Evolutionary conservation across 257 asterid species (phyloP).

Genomic region (Ophiorrhiza pumila): DNA sequence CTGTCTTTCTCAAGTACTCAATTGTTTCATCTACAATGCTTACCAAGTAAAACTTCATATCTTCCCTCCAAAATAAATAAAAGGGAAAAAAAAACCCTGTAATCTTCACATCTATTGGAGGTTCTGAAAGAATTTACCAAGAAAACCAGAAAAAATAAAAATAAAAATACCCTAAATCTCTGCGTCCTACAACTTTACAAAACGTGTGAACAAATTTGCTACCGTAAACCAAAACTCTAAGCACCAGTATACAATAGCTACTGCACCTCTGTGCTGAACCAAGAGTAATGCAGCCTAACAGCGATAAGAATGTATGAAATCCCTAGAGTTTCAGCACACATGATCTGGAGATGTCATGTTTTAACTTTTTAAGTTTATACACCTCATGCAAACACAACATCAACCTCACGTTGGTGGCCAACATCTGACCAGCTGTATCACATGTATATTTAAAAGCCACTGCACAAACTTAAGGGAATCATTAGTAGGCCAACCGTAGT

Average conservation of each 20-base stretch:
- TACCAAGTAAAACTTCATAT: background rate
- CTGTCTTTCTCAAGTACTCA: background rate
- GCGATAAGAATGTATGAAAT: background rate
- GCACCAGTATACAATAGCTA: constrained; percentile 7
- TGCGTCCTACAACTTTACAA: constrained; percentile 40
- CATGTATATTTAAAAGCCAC: constrained; percentile 4
- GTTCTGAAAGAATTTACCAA: background rate
- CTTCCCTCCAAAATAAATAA: background rate
- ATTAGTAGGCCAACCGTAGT: background rate
- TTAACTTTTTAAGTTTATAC: background rate
- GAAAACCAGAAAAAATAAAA: background rate
- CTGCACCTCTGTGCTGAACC: constrained; percentile 2
- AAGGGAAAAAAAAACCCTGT: background rate
- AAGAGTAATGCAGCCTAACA: background rate
- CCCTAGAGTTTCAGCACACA: constrained; percentile 4
- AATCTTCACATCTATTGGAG: background rate
- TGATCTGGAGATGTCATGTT: background rate
- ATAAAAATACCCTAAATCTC: background rate
- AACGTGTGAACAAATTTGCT: constrained; percentile 35
- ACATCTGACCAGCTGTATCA: background rate
- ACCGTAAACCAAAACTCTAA: background rate
- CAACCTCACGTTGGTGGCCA: constrained; percentile 4
- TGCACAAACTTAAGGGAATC: background rate
- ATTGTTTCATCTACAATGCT: constrained; percentile 7
- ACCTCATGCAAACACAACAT: constrained; percentile 16